Conservation (phyloP, 805 yeast genomes). For the Suhomyces kilbournensis region DNA sequence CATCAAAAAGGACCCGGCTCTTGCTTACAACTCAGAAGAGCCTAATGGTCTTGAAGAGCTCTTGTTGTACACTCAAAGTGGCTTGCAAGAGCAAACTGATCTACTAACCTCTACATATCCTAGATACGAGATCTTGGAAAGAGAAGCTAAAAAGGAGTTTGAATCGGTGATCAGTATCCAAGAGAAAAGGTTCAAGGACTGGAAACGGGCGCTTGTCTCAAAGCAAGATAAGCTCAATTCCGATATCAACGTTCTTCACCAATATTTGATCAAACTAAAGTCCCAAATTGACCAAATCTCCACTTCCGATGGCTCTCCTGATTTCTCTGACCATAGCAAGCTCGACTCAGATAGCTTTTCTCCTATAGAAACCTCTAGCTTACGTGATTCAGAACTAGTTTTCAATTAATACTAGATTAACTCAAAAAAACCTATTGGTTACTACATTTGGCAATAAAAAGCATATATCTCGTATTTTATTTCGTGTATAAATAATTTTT, state of each 20-base stretch:
- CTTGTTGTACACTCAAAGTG: conserved; percentile 34
- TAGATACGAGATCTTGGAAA: conserved; percentile 43
- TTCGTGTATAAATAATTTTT: neutral
- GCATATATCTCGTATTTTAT: no score
- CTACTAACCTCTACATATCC: conserved; percentile 44
- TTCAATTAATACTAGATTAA: neutral
- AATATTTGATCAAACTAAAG: neutral
- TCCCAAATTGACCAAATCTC: neutral
- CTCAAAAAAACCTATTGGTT: no score
- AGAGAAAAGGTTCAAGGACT: conserved; percentile 56
- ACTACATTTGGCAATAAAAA: no score
- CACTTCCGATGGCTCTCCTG: neutral
- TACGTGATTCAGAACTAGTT: neutral
- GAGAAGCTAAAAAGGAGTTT: conserved; percentile 41
- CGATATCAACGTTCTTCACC: conserved; percentile 41
- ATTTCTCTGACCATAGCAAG: neutral
- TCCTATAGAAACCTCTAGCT: neutral
- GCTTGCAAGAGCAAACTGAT: conserved; percentile 36
- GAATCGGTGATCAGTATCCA: conserved; percentile 44
- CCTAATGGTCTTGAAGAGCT: conserved; percentile 33
- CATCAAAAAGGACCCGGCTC: neutral
- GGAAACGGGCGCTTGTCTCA: conserved; percentile 55
- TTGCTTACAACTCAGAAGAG: neutral
- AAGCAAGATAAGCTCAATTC: conserved; percentile 56
- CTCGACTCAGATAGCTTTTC: neutral